These are phyloP conservation scores for Penicillium sp. DNA, from an alignment of 2,329 filamentous ascomycete genomes.

Conservation along the genomic window DNA sequence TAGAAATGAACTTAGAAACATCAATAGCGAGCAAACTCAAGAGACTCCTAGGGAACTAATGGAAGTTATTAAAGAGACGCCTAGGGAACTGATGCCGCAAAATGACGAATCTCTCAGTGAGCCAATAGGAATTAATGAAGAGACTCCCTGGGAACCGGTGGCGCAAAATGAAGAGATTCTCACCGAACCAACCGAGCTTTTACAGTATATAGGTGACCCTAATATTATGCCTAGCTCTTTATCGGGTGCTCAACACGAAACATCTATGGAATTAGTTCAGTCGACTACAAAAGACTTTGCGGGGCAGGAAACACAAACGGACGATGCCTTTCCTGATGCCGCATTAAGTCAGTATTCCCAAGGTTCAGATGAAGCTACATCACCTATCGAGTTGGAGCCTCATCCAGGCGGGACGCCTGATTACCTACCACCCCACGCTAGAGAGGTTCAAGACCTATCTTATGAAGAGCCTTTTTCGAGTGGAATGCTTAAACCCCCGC, in stretches of 20 bases:
- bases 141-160: no score
- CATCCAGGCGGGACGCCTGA: constrained; percentile 4
- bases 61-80: not conserved
- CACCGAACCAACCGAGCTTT: no score
- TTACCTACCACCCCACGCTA: not conserved
- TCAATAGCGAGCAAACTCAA: not conserved
- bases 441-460: no score
- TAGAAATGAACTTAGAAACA: not conserved
- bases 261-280: not conserved
- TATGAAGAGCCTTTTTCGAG: no score
- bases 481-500: no score
- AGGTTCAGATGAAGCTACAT: not conserved
- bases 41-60: not conserved
- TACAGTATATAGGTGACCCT: no score
- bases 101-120: not conserved
- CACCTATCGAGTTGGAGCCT: not conserved
- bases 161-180: no score
- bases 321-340: not conserved
- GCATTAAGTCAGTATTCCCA: not conserved
- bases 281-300: not conserved
- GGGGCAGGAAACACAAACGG: no score
- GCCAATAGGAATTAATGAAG: no score
- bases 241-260: not conserved
- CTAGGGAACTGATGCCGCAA: not conserved
- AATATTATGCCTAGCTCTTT: no score